phyloP scores from a whole-genome alignment of 1,284 basidiomycete genomes.

The Crucibulum cyathiforme region DNA sequence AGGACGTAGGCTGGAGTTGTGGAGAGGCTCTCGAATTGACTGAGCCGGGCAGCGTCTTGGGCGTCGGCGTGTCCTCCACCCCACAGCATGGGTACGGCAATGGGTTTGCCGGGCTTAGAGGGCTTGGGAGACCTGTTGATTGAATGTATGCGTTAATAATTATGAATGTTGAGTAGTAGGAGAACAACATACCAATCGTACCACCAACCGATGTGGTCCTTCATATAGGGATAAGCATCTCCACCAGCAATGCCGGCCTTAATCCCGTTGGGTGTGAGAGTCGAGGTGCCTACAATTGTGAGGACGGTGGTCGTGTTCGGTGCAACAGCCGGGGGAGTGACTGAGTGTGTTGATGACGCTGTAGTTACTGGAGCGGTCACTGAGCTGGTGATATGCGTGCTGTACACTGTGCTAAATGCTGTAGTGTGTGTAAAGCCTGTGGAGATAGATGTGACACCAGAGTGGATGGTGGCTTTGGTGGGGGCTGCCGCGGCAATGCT shows the following conservation, averaged over 20 bases:
- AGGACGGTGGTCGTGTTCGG: background rate
- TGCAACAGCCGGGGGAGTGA: background rate
- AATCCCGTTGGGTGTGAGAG: slow-evolving; percentile 43
- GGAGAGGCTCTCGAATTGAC: slow-evolving; percentile 39
- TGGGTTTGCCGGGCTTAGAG: slow-evolving; percentile 39
- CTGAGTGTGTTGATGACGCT: background rate
- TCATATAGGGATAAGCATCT: slow-evolving; percentile 41
- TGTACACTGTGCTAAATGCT: too few species aligned
- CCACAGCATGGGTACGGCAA: slow-evolving; percentile 53
- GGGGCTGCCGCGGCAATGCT: background rate
- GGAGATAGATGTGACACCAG: too few species aligned
- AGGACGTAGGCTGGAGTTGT: slow-evolving; percentile 42
- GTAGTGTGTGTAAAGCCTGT: too few species aligned
- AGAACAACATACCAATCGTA: slow-evolving; percentile 45
- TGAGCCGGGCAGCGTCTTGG: slow-evolving; percentile 42
- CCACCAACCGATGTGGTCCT: slow-evolving; percentile 51
- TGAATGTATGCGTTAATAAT: background rate
- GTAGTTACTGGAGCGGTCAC: background rate
- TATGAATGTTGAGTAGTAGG: background rate
- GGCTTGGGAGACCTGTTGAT: slow-evolving; percentile 43
- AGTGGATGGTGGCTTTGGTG: background rate
- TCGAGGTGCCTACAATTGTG: slow-evolving; percentile 2
- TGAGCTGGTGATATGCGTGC: too few species aligned
- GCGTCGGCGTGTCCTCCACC: slow-evolving; percentile 43
- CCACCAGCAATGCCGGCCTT: slow-evolving; percentile 52